Percentiles rank a stretch among this genome's conserved stretches.
These are phyloP conservation scores for Aureobasidium sp. DNA, from an alignment of 2,329 filamentous ascomycete genomes.

Conservation along the genomic window DNA sequence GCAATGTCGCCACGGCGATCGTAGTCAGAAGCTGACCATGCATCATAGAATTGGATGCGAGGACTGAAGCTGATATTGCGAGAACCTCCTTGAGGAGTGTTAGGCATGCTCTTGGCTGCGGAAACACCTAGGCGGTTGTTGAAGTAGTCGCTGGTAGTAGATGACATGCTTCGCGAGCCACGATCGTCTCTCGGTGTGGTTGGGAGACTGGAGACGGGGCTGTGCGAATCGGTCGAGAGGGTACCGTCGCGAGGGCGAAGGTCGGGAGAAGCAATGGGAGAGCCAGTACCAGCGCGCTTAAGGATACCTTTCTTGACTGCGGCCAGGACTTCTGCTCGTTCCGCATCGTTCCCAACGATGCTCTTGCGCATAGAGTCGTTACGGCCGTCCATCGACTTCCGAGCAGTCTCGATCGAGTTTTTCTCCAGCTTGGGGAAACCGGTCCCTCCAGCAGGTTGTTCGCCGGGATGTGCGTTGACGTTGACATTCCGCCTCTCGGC, in stretches of 20 bases:
- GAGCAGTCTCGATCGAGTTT: constrained; percentile 65
- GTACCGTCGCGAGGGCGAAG: constrained; percentile 54
- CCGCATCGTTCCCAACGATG: constrained; percentile 82
- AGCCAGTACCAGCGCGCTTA: constrained; percentile 64
- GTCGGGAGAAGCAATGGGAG: constrained; percentile 63
- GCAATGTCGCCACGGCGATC: constrained; percentile 93
- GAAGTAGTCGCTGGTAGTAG: constrained; percentile 75
- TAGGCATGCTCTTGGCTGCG: constrained; percentile 73
- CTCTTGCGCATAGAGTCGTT: constrained; percentile 65
- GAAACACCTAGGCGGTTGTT: constrained; percentile 61
- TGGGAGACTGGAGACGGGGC: constrained; percentile 76
- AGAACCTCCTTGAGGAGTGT: constrained; percentile 62
- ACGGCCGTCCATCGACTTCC: constrained; percentile 42
- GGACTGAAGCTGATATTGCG: constrained; percentile 73
- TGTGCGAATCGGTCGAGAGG: constrained; percentile 62
- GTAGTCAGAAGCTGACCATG: constrained; percentile 92
- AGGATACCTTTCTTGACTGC: constrained; percentile 93
- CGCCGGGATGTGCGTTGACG: constrained; percentile 62
- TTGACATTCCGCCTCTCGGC: constrained; percentile 82
- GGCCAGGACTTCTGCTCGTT: constrained; percentile 84
- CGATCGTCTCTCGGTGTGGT: constrained; percentile 80
- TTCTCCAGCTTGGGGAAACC: constrained; percentile 79
- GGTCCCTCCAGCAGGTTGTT: constrained; percentile 63
- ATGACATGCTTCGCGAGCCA: constrained; percentile 39
- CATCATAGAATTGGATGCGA: constrained; percentile 90